Evolutionary conservation across 192 early-diverging fungal genomes (phyloP), one percentile per base, ranked within the genome.

Genomic region (Physocladia obscura): DNA sequence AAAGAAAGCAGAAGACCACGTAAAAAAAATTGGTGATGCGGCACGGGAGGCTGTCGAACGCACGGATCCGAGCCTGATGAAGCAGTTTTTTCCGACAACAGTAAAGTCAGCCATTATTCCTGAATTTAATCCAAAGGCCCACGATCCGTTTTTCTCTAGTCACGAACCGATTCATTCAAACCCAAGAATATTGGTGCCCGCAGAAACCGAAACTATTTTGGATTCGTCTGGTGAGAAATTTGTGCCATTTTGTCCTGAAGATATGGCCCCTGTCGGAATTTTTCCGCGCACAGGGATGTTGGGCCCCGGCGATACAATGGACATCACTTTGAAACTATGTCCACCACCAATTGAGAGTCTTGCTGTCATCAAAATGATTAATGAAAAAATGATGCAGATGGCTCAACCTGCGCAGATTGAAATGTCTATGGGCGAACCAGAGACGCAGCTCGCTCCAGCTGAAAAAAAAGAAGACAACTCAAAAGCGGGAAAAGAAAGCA

Each of bases 231-330:
- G 44, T 22, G 8, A 21, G 24, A 38, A 37, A 26, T 37, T 68
- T 19, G 21, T 36, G 22, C 24, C 52, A 39, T 22, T 68, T 57
- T 29, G 4, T 3, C 29, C 56, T 8, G 22, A 72, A 36, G 70
- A 72, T 31, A 6, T 51, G 13, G n/a, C 44, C 37, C 62, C 55
- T 3, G 38, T 73, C 11, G n/a, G n/a, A n/a, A 40, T 73, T 8
- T 26, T n/a, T 13, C 71, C 71, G 30, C 39, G 31, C 17, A 48
- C 32, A n/a, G 71, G 71, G 17, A 49, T 38, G 13, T 19, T 73
- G 2, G 54, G 40, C 11, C 71, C 71, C n/a, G 70, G 70, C 8
- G 60, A 72, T 27, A 8, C 22, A 5, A 19, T 67, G 21, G 62
- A 56, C 4, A 26, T 73, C 19, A 2, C 4, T 8, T 32, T 73